These are phyloP conservation scores for Pelargonium fulgidum DNA, from an alignment of 441 rosid genomes.

Conservation along the genomic window DNA sequence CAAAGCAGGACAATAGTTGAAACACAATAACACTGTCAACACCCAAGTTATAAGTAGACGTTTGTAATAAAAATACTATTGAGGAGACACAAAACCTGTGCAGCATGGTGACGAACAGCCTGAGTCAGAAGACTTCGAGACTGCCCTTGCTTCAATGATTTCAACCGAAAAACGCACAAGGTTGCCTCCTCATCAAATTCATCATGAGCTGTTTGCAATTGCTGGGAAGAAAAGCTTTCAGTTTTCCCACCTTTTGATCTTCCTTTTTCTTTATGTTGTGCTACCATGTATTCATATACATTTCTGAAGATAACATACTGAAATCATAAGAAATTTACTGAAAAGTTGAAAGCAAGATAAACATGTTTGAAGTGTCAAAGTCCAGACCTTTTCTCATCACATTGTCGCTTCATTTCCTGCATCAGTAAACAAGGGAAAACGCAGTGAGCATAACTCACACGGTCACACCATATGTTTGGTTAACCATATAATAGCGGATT, in stretches of 20 bases:
- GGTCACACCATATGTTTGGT: neutral
- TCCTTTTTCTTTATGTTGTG: constrained; percentile 79
- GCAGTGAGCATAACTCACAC: constrained; percentile 16
- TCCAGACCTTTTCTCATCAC: constrained; percentile 86
- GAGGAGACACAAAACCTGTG: constrained; percentile 56
- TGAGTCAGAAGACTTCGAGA: constrained; percentile 88
- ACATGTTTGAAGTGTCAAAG: constrained; percentile 12
- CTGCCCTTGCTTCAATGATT: constrained; percentile 92
- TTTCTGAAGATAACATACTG: constrained; percentile 45
- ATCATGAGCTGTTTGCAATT: constrained; percentile 63
- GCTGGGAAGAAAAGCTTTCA: constrained; percentile 44
- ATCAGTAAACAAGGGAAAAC: constrained; percentile 24
- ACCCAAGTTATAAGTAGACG: constrained; percentile 12
- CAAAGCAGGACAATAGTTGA: constrained; percentile 19
- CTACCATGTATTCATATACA: constrained; percentile 65
- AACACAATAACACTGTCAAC: constrained; percentile 13
- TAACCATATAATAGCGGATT: neutral
- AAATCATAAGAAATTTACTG: constrained; percentile 24
- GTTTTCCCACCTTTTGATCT: constrained; percentile 66
- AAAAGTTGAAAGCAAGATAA: constrained; percentile 17
- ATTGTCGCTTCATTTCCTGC: constrained; percentile 99
- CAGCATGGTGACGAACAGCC: constrained; percentile 93
- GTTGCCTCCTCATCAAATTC: constrained; percentile 83
- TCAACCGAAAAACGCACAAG: constrained; percentile 73
- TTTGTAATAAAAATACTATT: neutral